These are phyloP conservation scores for Medicago ruthenica DNA, from an alignment of 306 rosid species.

Conservation along the genomic window DNA sequence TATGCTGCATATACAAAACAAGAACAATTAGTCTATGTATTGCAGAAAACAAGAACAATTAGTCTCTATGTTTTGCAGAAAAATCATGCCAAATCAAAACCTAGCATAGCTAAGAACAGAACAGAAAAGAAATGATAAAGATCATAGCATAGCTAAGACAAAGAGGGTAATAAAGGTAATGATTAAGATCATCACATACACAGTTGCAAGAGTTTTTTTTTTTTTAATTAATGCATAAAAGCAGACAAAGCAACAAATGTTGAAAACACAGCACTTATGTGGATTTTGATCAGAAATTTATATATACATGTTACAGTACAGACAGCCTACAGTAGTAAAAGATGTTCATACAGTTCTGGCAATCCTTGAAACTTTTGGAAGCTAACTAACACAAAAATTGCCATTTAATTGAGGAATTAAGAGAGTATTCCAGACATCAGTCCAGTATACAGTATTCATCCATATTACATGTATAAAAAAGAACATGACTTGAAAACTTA, in stretches of 20 bases:
- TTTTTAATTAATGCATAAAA: conserved; percentile 15
- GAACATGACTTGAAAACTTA: not conserved
- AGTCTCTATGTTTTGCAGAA: conserved; percentile 31
- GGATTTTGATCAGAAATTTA: conserved; percentile 3
- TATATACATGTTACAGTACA: conserved; percentile 5
- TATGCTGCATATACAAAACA: conserved; percentile 63
- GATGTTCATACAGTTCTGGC: conserved; percentile 6
- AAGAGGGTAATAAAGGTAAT: too few species aligned
- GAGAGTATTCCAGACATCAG: conserved; percentile 13
- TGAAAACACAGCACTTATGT: conserved; percentile 5
- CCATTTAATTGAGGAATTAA: not conserved
- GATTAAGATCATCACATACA: conserved; percentile 12
- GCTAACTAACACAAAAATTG: conserved; percentile 5
- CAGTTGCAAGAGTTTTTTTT: not conserved
- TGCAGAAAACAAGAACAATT: conserved; percentile 37
- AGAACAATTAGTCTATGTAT: conserved; percentile 39
- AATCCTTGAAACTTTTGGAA: conserved; percentile 3
- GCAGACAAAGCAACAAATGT: not conserved
- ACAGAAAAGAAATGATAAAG: not conserved
- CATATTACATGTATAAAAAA: too few species aligned
- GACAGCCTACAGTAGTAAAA: conserved; percentile 8
- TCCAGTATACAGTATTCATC: not conserved
- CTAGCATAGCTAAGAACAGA: not conserved
- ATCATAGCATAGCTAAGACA: not conserved
- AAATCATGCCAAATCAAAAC: conserved; percentile 34